Conservation (phyloP, 805 yeast species). For the Kockiozyma suomiensis region DNA sequence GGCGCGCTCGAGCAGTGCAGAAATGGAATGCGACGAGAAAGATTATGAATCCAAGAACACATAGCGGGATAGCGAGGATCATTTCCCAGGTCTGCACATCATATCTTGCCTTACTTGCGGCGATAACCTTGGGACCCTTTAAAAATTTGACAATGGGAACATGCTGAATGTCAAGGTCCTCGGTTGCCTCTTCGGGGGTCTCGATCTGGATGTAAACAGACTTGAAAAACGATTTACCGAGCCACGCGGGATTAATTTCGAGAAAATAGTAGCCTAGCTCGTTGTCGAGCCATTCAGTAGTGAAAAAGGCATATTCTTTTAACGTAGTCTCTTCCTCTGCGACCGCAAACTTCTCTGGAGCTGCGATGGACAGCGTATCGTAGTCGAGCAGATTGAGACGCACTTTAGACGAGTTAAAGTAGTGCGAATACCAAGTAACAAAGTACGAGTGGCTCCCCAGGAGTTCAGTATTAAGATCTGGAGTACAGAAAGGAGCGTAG, state of each 20-base stretch:
- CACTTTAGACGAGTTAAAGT: conserved; percentile 50
- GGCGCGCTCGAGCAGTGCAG: conserved; percentile 27
- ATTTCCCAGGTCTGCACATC: conserved; percentile 30
- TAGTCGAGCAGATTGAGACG: conserved; percentile 34
- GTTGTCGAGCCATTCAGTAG: conserved; percentile 71
- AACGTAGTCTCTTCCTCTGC: conserved; percentile 4
- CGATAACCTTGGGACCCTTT: conserved; percentile 18
- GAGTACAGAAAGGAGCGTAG: conserved; percentile 86
- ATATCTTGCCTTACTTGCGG: conserved; percentile 30
- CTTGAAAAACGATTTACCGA: conserved; percentile 55
- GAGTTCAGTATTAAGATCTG: conserved; percentile 61
- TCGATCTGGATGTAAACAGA: conserved; percentile 70
- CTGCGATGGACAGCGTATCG: conserved; percentile 29
- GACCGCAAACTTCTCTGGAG: conserved; percentile 21
- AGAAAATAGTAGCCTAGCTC: conserved; percentile 66
- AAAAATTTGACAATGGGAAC: conserved; percentile 30
- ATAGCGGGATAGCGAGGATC: conserved; percentile 32
- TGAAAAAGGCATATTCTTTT: conserved; percentile 53
- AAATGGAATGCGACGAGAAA: conserved; percentile 28
- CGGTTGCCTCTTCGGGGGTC: conserved; percentile 30
- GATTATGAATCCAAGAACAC: conserved; percentile 19
- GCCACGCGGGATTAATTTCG: conserved; percentile 65
- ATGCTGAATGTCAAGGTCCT: conserved; percentile 34
- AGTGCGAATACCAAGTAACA: conserved; percentile 77
- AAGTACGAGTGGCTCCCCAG: conserved; percentile 68